Evolutionary conservation across 331 rosid species (phyloP).

Genomic region (Spiraea crenata): DNA sequence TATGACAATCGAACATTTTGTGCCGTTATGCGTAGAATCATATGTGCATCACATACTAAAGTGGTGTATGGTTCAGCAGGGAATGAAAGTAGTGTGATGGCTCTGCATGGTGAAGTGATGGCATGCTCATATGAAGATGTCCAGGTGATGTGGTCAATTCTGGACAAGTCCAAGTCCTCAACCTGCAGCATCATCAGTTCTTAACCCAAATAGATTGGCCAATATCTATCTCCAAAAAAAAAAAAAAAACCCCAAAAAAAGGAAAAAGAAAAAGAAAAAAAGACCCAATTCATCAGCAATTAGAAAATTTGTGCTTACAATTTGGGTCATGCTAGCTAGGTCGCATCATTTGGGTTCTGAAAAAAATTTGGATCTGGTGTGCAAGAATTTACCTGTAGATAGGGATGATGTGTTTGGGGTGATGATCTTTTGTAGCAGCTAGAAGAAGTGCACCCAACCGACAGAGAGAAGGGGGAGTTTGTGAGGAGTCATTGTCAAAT

Average conservation of each 20-base stretch:
- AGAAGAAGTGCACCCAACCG: slow-evolving; percentile 4
- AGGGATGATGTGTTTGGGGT: slow-evolving; percentile 1
- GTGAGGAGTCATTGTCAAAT: slow-evolving; percentile 6
- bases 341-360: background rate
- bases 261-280: too few relatives aligned
- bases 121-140: slow-evolving; percentile 95
- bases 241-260: background rate
- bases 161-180: slow-evolving; percentile 74
- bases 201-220: slow-evolving; percentile 18
- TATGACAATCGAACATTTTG: too few relatives aligned
- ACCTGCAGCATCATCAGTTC: slow-evolving; percentile 53
- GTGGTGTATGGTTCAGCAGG: slow-evolving; percentile 29
- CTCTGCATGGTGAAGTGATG: slow-evolving; percentile 94
- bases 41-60: too few relatives aligned
- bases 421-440: slow-evolving; percentile 9
- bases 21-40: too few relatives aligned
- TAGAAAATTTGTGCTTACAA: slow-evolving; percentile 3
- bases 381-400: slow-evolving; percentile 12
- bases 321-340: slow-evolving; percentile 18
- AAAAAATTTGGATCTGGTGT: background rate
- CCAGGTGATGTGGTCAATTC: slow-evolving; percentile 98
- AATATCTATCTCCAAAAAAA: background rate
- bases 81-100: slow-evolving; percentile 54
- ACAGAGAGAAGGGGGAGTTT: background rate
- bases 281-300: slow-evolving; percentile 6